phyloP scores from a whole-genome alignment of 768 basidiomycete genomes.

The Suillus occidentalis region DNA sequence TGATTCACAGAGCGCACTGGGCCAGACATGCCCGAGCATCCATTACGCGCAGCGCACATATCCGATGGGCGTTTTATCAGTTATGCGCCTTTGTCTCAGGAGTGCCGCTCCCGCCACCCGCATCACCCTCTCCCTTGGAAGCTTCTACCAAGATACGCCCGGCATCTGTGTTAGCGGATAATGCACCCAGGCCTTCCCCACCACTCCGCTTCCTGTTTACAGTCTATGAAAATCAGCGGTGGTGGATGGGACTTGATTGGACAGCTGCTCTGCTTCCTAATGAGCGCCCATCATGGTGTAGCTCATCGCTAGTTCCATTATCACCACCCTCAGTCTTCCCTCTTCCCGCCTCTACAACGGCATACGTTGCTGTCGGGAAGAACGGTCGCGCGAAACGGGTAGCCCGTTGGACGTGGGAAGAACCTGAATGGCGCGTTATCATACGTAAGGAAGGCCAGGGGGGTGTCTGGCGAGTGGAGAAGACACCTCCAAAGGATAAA shows the following conservation, averaged over 20 bases:
- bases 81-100: slow-evolving; percentile 55
- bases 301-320: slow-evolving; percentile 54
- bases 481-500: slow-evolving; percentile 51
- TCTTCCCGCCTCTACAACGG: slow-evolving; percentile 61
- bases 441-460: slow-evolving; percentile 55
- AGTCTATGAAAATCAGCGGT: slow-evolving; percentile 92
- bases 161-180: slow-evolving; percentile 18
- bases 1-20: slow-evolving; percentile 72
- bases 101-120: slow-evolving; percentile 45
- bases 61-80: slow-evolving; percentile 62
- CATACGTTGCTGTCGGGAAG: slow-evolving; percentile 52
- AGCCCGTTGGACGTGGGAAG: slow-evolving; percentile 88
- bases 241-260: slow-evolving; percentile 99
- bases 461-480: slow-evolving; percentile 54
- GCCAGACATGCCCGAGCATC: slow-evolving; percentile 50
- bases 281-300: slow-evolving; percentile 89
- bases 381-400: slow-evolving; percentile 61
- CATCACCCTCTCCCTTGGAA: slow-evolving; percentile 33
- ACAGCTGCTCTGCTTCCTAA: slow-evolving; percentile 87
- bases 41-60: slow-evolving; percentile 64
- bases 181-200: slow-evolving; percentile 23
- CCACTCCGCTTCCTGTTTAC: slow-evolving; percentile 79
- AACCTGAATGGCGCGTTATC: slow-evolving; percentile 85
- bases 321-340: slow-evolving; percentile 70
- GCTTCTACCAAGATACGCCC: slow-evolving; percentile 19